These are phyloP conservation scores for Lenzites betulinus DNA, from an alignment of 768 basidiomycete genomes.

Conservation along the genomic window DNA sequence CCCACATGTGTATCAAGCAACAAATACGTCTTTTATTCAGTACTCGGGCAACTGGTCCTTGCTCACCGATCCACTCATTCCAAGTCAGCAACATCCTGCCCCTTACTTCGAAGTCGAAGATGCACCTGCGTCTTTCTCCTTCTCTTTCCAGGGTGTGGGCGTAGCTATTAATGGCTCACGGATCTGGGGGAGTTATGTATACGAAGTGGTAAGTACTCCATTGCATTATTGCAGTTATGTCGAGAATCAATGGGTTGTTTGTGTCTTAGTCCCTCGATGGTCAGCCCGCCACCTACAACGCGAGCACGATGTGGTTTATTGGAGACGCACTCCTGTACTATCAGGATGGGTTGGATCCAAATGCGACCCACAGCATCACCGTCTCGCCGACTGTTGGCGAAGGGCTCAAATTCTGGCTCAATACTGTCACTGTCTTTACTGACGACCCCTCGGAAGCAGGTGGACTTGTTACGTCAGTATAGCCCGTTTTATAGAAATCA, in stretches of 20 bases:
- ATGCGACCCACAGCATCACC: constrained; percentile 46
- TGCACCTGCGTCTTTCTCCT: constrained; percentile 43
- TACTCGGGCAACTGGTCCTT: constrained; percentile 57
- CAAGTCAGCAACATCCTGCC: constrained; percentile 19
- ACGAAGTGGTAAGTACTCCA: constrained; percentile 26
- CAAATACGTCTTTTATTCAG: constrained; percentile 37
- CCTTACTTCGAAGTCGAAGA: constrained; percentile 32
- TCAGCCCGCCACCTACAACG: constrained; percentile 42
- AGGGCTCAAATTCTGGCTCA: constrained; percentile 24
- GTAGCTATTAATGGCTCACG: constrained; percentile 15
- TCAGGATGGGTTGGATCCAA: constrained; percentile 58
- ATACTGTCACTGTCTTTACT: constrained; percentile 17
- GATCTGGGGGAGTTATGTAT: constrained; percentile 31
- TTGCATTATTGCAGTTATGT: constrained; percentile 1
- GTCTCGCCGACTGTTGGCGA: constrained; percentile 56
- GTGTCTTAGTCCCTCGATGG: constrained; percentile 49
- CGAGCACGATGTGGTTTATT: constrained; percentile 42
- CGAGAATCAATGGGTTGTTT: constrained; percentile 52
- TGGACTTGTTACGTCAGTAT: neutral
- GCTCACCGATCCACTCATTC: constrained; percentile 19
- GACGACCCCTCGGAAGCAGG: neutral
- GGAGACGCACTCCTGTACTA: constrained; percentile 60
- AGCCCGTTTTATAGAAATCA: neutral
- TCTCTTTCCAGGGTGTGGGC: constrained; percentile 45
- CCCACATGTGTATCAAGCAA: constrained; percentile 39